These are phyloP conservation scores for Venturia pyrina DNA, from an alignment of 2,329 filamentous ascomycete genomes.

Conservation along the genomic window DNA sequence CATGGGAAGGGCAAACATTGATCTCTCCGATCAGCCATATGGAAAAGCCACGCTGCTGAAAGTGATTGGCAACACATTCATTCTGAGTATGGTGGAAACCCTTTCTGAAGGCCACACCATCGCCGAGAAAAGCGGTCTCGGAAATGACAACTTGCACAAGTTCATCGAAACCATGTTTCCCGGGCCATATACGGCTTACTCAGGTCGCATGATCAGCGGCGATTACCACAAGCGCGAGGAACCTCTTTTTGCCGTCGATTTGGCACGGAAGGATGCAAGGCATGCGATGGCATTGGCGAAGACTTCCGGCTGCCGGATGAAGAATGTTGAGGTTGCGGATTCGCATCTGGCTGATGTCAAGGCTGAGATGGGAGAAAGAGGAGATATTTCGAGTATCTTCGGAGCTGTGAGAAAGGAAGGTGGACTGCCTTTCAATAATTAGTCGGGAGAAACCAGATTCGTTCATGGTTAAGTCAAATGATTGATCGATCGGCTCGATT, in stretches of 20 bases:
- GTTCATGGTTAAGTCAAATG: neutral
- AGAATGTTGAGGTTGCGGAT: conserved; percentile 57
- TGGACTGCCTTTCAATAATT: conserved; percentile 64
- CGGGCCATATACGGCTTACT: conserved; percentile 66
- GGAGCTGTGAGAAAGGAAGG: conserved; percentile 66
- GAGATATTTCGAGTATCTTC: conserved; percentile 76
- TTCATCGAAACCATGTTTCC: conserved; percentile 68
- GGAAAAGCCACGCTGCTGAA: conserved; percentile 64
- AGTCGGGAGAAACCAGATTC: neutral
- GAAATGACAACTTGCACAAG: conserved; percentile 56
- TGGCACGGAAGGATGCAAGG: conserved; percentile 71
- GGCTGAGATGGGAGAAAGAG: conserved; percentile 56
- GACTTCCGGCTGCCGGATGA: conserved; percentile 50
- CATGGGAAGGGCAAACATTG: conserved; percentile 57
- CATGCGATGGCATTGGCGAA: conserved; percentile 63
- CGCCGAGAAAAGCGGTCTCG: conserved; percentile 72
- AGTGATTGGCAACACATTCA: conserved; percentile 77
- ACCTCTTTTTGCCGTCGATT: conserved; percentile 73
- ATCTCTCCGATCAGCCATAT: conserved; percentile 59
- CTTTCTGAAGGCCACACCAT: conserved; percentile 68
- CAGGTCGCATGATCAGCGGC: conserved; percentile 60
- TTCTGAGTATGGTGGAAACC: conserved; percentile 72
- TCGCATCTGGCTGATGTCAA: conserved; percentile 60
- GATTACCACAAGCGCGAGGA: conserved; percentile 68
- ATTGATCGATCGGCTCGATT: neutral